Evolutionary conservation across 2,329 filamentous ascomycete genomes (phyloP), one percentile per base, ranked within the genome.

Genomic region (Rutstroemia sydowiana): DNA sequence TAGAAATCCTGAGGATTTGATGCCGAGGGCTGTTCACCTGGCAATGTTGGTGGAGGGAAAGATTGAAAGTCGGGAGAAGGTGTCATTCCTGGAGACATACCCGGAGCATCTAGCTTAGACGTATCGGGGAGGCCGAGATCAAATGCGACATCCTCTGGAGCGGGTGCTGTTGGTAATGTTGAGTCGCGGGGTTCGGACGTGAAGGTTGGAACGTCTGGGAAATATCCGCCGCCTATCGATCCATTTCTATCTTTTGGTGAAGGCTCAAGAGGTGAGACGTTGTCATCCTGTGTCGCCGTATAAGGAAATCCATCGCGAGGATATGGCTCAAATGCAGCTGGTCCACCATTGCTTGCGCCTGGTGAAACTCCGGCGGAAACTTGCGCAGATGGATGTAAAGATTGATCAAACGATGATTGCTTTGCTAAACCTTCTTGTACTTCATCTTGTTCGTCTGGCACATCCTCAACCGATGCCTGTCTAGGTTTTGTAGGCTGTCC

Each of bases 191-290:
- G 31, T 43, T 64, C 61, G 8, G 62, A 55, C 39, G 63, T 63
- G 53, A 64, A 65, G 20, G 60, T 66, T 45, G 63, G 64, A n/a
- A 76, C 69, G 45, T 70, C 68, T 3, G 78, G 79, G 54, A 82
- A 82, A 65, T 82, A 82, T 42, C 78, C 79, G 13, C 76, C 77
- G 18, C 76, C 76, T 5, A 75, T 65, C 6, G 77, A 79, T 10
- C 68, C 69, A 43, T 73, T 70, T 44, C 75, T 69, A 14, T 69
- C 70, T 31, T 67, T 63, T 1, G 64, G 64, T 11, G 71, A 68
- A 37, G 72, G 66, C 18, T 75, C 76, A 20, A 78, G 67, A 1
- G 78, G 76, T n/a, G 77, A 79, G 3, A 78, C 72, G 48, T 76
- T 73, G 45, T 63, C 61, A 48, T 64, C 57, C 32, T 67, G 60